These are phyloP conservation scores for Priceomyces melissophilus DNA, from an alignment of 805 yeast genomes.

Conservation along the genomic window DNA sequence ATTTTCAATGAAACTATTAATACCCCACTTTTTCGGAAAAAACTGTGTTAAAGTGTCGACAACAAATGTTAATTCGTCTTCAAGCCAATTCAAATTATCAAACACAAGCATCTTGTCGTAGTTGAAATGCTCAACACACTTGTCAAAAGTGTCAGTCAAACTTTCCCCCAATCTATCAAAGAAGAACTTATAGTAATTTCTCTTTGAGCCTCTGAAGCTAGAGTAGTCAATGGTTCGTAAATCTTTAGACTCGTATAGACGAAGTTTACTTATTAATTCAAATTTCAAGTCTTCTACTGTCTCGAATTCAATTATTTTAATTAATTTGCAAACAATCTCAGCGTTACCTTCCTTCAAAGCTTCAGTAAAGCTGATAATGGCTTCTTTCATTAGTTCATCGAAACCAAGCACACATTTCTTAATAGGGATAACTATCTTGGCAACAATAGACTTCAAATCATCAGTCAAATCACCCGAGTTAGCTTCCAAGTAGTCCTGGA, in stretches of 20 bases:
- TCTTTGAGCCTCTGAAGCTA: slow-evolving; percentile 32
- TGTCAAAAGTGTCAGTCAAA: slow-evolving; percentile 62
- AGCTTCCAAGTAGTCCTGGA: slow-evolving; percentile 68
- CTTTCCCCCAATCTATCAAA: slow-evolving; percentile 55
- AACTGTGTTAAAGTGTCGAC: slow-evolving; percentile 53
- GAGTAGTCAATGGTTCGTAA: slow-evolving; percentile 23
- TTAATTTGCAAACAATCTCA: slow-evolving; percentile 64
- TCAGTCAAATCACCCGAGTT: slow-evolving; percentile 48
- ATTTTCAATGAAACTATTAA: slow-evolving; percentile 57
- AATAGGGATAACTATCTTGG: slow-evolving; percentile 51
- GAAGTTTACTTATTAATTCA: slow-evolving; percentile 27
- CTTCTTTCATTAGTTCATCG: slow-evolving; percentile 58
- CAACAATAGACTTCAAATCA: slow-evolving; percentile 68
- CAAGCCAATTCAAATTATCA: slow-evolving; percentile 77
- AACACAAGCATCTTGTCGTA: slow-evolving; percentile 54
- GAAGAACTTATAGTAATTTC: slow-evolving; percentile 64
- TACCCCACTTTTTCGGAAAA: slow-evolving; percentile 74
- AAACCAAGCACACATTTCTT: slow-evolving; percentile 52
- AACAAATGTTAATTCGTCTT: slow-evolving; percentile 70
- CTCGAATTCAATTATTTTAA: slow-evolving; percentile 78
- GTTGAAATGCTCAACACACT: slow-evolving; percentile 55
- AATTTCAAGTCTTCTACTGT: slow-evolving; percentile 68
- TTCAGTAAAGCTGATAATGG: slow-evolving; percentile 71
- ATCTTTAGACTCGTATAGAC: slow-evolving; percentile 15
- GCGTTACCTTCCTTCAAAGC: slow-evolving; percentile 65